Conservation (phyloP, 2,329 filamentous ascomycete genomes). For the Fusarium avenaceum region DNA sequence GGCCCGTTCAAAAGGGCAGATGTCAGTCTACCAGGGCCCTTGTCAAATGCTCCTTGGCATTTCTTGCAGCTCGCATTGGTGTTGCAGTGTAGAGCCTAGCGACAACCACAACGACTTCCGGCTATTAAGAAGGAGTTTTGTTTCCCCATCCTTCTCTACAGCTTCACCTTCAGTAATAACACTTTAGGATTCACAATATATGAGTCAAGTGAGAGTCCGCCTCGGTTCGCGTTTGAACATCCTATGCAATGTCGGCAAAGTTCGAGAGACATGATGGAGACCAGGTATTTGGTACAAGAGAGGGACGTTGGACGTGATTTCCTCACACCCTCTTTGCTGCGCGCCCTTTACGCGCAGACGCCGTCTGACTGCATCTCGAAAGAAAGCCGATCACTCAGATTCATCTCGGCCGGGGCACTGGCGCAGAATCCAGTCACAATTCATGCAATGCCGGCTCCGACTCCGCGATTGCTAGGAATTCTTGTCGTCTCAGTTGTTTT, state of each 20-base stretch:
- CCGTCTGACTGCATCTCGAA: constrained; percentile 31
- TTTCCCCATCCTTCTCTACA: neutral
- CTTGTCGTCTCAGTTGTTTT: constrained; percentile 39
- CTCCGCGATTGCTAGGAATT: constrained; percentile 24
- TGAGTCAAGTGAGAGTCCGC: neutral
- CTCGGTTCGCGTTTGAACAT: constrained; percentile 9
- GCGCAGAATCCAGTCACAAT: constrained; percentile 20
- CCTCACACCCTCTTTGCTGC: constrained; percentile 29
- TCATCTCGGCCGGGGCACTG: constrained; percentile 37
- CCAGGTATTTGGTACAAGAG: constrained; percentile 2
- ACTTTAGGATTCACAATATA: neutral
- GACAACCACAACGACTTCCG: constrained; percentile 22
- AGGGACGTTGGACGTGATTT: constrained; percentile 7
- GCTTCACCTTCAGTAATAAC: neutral
- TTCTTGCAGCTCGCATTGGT: constrained; percentile 46
- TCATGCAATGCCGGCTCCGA: constrained; percentile 28
- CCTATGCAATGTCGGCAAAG: constrained; percentile 2
- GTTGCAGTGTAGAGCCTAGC: constrained; percentile 18
- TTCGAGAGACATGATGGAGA: constrained; percentile 3
- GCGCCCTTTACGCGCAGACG: constrained; percentile 20
- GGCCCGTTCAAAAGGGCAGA: constrained; percentile 31
- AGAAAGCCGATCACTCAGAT: constrained; percentile 34
- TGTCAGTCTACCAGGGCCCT: constrained; percentile 31
- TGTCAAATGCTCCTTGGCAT: constrained; percentile 35
- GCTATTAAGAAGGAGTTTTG: constrained; percentile 12